These are phyloP conservation scores for Telopea speciosissima DNA, from an alignment of 177 flowering plant species.

Conservation along the genomic window DNA sequence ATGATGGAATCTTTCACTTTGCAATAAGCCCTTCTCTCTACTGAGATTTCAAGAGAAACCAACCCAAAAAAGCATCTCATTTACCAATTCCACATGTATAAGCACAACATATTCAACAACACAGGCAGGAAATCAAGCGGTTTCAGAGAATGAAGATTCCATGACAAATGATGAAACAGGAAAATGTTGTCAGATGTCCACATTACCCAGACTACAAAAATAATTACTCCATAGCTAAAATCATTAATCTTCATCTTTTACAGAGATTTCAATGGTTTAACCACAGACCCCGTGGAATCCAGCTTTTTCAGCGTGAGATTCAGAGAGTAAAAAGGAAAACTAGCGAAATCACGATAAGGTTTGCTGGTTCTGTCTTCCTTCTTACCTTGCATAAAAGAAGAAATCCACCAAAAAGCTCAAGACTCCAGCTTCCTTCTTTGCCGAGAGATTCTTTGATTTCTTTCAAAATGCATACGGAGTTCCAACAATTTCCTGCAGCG, in stretches of 20 bases:
- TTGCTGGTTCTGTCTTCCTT: background rate
- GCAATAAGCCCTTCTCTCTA: background rate
- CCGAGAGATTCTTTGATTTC: slow-evolving; percentile 7
- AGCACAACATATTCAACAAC: background rate
- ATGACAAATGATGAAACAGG: background rate
- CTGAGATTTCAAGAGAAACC: slow-evolving; percentile 1
- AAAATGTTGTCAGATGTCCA: slow-evolving; percentile 6
- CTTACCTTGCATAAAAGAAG: background rate
- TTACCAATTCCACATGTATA: background rate
- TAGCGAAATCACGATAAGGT: background rate
- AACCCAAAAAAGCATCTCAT: background rate
- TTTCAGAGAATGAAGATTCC: slow-evolving; percentile 1
- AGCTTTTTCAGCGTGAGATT: background rate
- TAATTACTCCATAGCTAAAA: background rate
- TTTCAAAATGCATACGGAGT: background rate
- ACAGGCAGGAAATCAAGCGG: slow-evolving; percentile 3
- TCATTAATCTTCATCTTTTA: background rate
- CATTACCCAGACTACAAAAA: background rate
- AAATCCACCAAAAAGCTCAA: background rate
- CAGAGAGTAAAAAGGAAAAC: background rate
- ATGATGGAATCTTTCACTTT: background rate
- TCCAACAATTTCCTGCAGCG: background rate
- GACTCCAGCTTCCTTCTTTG: background rate
- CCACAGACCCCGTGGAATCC: background rate
- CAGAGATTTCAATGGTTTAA: slow-evolving; percentile 4